These are phyloP conservation scores for Penicillium hesseltinei DNA, from an alignment of 2,329 filamentous ascomycete species.

Conservation along the genomic window DNA sequence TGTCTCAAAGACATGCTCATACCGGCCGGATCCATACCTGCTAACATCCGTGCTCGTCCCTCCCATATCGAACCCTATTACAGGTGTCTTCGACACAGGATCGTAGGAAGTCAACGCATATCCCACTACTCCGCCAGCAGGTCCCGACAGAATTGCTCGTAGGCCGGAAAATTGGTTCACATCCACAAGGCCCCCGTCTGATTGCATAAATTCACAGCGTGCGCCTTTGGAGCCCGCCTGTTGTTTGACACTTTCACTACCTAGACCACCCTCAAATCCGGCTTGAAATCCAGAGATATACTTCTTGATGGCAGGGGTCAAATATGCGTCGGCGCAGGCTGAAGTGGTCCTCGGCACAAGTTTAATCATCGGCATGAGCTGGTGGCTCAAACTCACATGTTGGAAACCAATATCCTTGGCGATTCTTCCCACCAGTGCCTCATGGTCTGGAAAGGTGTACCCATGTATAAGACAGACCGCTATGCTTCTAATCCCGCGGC, in stretches of 20 bases:
- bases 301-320: slow-evolving; percentile 75
- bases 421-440: slow-evolving; percentile 71
- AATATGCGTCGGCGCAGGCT: slow-evolving; percentile 75
- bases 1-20: slow-evolving; percentile 90
- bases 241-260: slow-evolving; percentile 69
- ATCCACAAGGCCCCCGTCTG: slow-evolving; percentile 65
- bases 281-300: slow-evolving; percentile 75
- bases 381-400: slow-evolving; percentile 77
- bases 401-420: slow-evolving; percentile 78
- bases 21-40: slow-evolving; percentile 75
- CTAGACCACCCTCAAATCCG: slow-evolving; percentile 78
- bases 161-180: slow-evolving; percentile 69
- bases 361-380: slow-evolving; percentile 88
- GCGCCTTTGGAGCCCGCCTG: slow-evolving; percentile 65
- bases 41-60: slow-evolving; percentile 89
- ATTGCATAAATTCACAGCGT: slow-evolving; percentile 93
- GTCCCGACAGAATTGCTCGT: slow-evolving; percentile 81
- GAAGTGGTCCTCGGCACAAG: slow-evolving; percentile 72
- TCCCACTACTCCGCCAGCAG: slow-evolving; percentile 88
- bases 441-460: slow-evolving; percentile 86
- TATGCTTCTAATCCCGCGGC: slow-evolving; percentile 72
- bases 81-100: slow-evolving; percentile 69
- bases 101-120: slow-evolving; percentile 89
- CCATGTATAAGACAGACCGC: slow-evolving; percentile 90
- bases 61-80: slow-evolving; percentile 93